Conservation (phyloP, 192 early-diverging fungal species). For the Ambispora gerdemannii region DNA sequence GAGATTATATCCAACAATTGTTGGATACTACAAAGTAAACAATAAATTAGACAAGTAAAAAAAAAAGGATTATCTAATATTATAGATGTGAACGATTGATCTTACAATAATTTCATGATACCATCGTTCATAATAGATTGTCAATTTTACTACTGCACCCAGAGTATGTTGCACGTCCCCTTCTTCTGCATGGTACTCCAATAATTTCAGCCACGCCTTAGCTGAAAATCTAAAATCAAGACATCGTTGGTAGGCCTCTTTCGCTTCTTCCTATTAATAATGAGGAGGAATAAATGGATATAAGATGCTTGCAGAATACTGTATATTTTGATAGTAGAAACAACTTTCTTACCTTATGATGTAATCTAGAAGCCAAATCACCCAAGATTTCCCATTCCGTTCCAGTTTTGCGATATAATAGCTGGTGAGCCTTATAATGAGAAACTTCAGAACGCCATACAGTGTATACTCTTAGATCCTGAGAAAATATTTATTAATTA, state of each 20-base stretch:
- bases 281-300: background rate
- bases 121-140: conserved; percentile 84
- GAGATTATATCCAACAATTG: conserved; percentile 75
- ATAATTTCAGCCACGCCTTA: conserved; percentile 82
- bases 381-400: conserved; percentile 99
- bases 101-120: conserved; percentile 86
- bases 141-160: conserved; percentile 75
- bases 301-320: background rate
- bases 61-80: too few relatives aligned
- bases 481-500: too few relatives aligned
- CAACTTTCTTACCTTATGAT: conserved; percentile 58
- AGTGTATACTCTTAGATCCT: conserved; percentile 88
- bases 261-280: conserved; percentile 71
- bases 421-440: conserved; percentile 68
- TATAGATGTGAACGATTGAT: too few relatives aligned
- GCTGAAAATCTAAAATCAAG: conserved; percentile 89
- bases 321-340: background rate
- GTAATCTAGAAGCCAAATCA: conserved; percentile 83
- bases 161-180: conserved; percentile 79
- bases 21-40: conserved; percentile 75
- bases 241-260: conserved; percentile 85
- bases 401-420: conserved; percentile 87
- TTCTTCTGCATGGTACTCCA: conserved; percentile 78
- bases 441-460: conserved; percentile 85
- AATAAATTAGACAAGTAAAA: too few relatives aligned